Conservation (phyloP, 2,329 filamentous ascomycete genomes). For the Orbilia oligospora region DNA sequence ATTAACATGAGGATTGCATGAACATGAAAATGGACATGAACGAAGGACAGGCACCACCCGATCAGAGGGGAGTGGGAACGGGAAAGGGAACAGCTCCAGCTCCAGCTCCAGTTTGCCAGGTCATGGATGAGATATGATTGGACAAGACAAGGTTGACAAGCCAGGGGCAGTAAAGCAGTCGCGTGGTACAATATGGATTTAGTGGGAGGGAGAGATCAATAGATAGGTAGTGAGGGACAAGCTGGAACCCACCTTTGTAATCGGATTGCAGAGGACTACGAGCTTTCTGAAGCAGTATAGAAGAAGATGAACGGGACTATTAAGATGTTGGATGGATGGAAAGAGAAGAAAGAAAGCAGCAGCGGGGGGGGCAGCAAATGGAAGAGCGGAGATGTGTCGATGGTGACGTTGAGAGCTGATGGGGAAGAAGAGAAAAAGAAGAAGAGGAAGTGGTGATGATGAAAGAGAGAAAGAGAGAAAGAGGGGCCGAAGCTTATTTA, state of each 20-base stretch:
- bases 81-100: not conserved
- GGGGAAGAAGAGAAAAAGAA: not conserved
- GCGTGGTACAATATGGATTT: conserved; percentile 31
- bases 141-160: not conserved
- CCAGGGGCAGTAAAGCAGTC: conserved; percentile 28
- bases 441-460: conserved; percentile 9
- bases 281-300: not conserved
- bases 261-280: conserved; percentile 4
- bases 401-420: conserved; percentile 10
- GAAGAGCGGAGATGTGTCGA: conserved; percentile 53
- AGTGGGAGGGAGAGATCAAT: not conserved
- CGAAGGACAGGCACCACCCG: conserved; percentile 6
- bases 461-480: conserved; percentile 1
- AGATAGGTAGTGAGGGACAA: not conserved
- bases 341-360: not conserved
- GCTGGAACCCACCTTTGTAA: conserved; percentile 18
- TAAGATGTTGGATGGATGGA: conserved; percentile 18
- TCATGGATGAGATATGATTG: conserved; percentile 14
- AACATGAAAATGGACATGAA: too few relatives aligned
- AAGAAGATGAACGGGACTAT: conserved; percentile 10
- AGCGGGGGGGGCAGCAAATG: conserved; percentile 16
- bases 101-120: conserved; percentile 4
- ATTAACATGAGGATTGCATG: not conserved
- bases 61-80: conserved; percentile 1
- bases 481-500: conserved; percentile 56